These are phyloP conservation scores for Diaporthe nobilis DNA, from an alignment of 2,329 filamentous ascomycete genomes.

Conservation along the genomic window DNA sequence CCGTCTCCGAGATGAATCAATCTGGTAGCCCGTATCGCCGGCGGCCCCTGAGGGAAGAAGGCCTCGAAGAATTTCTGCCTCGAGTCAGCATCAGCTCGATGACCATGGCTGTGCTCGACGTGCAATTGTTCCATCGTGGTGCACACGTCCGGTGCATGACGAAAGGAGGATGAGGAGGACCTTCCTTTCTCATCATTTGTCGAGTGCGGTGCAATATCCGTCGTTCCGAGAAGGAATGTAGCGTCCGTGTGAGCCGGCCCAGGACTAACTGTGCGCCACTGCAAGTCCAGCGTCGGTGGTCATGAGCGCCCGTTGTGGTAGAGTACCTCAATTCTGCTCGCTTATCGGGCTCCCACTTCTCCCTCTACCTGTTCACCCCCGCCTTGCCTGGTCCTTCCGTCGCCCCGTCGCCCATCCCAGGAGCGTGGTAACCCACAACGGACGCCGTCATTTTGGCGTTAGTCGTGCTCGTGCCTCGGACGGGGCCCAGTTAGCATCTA, in stretches of 20 bases:
- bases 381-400: constrained; percentile 9
- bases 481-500: neutral
- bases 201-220: constrained; percentile 22
- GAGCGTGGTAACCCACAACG: constrained; percentile 33
- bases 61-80: neutral
- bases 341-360: constrained; percentile 23
- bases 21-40: constrained; percentile 19
- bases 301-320: neutral
- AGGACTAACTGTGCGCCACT: constrained; percentile 26
- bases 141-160: neutral
- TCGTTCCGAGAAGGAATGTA: constrained; percentile 15
- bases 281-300: constrained; percentile 10
- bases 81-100: constrained; percentile 26
- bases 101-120: constrained; percentile 5
- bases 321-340: constrained; percentile 18
- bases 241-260: constrained; percentile 2
- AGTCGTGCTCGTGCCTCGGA: constrained; percentile 8
- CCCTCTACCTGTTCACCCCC: neutral
- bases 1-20: constrained; percentile 27
- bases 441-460: constrained; percentile 21
- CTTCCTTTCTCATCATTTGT: constrained; percentile 18
- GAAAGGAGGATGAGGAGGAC: neutral
- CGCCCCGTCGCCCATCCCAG: constrained; percentile 20
- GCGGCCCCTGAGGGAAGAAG: constrained; percentile 3
- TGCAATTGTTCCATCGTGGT: neutral